These are phyloP conservation scores for Xylaria sp. DNA, from an alignment of 2,329 filamentous ascomycete genomes.

Conservation along the genomic window DNA sequence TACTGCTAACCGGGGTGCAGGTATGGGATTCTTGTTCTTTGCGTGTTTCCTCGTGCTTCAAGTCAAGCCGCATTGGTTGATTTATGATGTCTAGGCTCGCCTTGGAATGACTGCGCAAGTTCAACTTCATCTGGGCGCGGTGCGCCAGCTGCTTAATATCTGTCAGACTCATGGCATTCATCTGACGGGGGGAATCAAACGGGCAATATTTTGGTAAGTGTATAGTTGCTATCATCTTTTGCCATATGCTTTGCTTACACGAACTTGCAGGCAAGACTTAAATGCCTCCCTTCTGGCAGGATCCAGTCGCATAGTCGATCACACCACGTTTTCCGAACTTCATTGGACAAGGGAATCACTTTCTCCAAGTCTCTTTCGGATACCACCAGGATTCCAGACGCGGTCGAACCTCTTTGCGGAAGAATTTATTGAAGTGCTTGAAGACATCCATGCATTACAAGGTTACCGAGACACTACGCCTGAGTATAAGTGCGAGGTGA, in stretches of 20 bases:
- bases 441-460: constrained; percentile 55
- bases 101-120: constrained; percentile 53
- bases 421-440: constrained; percentile 52
- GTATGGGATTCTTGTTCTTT: constrained; percentile 43
- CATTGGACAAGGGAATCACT: constrained; percentile 54
- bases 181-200: constrained; percentile 55
- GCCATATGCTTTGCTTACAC: constrained; percentile 22
- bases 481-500: constrained; percentile 36
- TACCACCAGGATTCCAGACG: constrained; percentile 52
- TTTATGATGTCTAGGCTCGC: constrained; percentile 48
- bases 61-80: constrained; percentile 19
- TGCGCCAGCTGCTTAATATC: constrained; percentile 51
- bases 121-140: constrained; percentile 56
- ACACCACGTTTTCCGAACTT: constrained; percentile 56
- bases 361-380: constrained; percentile 43
- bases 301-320: constrained; percentile 54
- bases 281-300: constrained; percentile 55
- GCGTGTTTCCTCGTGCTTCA: background rate
- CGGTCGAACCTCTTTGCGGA: constrained; percentile 42
- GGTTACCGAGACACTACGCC: constrained; percentile 50
- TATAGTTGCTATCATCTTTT: background rate
- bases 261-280: constrained; percentile 55
- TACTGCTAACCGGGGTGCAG: constrained; percentile 57
- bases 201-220: constrained; percentile 58
- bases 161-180: constrained; percentile 47